phyloP scores from a whole-genome alignment of 371 early-diverging fungal genomes.

The Smittium mucronatum region DNA sequence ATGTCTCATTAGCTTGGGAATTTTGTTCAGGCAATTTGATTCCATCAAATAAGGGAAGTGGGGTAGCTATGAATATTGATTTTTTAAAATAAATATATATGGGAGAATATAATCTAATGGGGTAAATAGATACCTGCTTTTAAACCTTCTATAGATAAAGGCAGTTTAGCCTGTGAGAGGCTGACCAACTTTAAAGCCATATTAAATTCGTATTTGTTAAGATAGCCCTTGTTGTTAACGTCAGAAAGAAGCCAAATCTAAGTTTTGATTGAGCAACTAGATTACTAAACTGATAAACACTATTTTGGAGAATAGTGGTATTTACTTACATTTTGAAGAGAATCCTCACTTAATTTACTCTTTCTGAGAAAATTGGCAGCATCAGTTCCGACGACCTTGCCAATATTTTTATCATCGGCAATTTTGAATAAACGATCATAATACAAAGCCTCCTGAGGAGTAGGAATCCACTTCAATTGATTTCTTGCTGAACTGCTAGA shows the following conservation, averaged over 20 bases:
- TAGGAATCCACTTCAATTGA: conserved; percentile 24
- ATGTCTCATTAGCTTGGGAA: conserved; percentile 19
- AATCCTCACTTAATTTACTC: conserved; percentile 49
- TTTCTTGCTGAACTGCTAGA: not conserved
- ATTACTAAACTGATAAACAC: not conserved
- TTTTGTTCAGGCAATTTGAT: conserved; percentile 21
- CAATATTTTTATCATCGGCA: conserved; percentile 52
- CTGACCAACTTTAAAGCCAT: conserved; percentile 77
- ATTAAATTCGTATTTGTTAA: conserved; percentile 57
- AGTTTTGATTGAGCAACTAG: not conserved
- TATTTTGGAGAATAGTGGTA: too few relatives aligned
- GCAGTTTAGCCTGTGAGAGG: conserved; percentile 61
- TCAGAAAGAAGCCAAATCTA: conserved; percentile 79
- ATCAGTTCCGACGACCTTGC: conserved; percentile 53
- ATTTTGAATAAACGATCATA: conserved; percentile 52
- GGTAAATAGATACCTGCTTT: too few relatives aligned
- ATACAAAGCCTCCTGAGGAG: conserved; percentile 46
- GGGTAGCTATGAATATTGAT: conserved; percentile 35
- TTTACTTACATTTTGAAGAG: conserved; percentile 57
- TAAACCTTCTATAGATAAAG: conserved; percentile 22
- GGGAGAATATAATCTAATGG: too few relatives aligned
- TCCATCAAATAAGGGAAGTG: conserved; percentile 42
- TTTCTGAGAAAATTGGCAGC: conserved; percentile 70
- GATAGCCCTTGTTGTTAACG: conserved; percentile 57
- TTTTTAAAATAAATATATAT: conserved; percentile 32